Evolutionary conservation across 257 asterid species (phyloP), one percentile per base, ranked within the genome.

Genomic region (Scutellaria baicalensis): DNA sequence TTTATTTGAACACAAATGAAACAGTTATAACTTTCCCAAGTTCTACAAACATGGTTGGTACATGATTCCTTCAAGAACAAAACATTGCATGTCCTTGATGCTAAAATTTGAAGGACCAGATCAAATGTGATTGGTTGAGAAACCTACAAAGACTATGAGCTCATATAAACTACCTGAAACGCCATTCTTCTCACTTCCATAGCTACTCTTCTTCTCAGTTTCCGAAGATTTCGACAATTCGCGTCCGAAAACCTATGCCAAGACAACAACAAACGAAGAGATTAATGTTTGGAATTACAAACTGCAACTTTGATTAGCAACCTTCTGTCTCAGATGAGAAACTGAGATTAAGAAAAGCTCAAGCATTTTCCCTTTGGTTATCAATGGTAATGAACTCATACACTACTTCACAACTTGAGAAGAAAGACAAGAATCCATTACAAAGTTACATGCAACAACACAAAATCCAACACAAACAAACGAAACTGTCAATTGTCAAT

Each of bases 161-260:
- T 45, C 23, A 45, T 35, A 42, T 39, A 18, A 67, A 23, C 17
- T 68, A 86, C 97, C 94, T 71, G 87, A 43, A 56, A 63, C 18
- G 47, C 84, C 83, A 76, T 63, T 49, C 75, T 86, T 86, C 52
- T 84, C 52, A 77, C 45, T 81, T 84, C 71, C 80, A 33, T 81
- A 44, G 45, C 66, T 85, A 60, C 69, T 77, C 78, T 84, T 88
- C 84, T 77, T 79, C 73, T 74, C 83, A 31, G 59, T 59, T 35
- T 64, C 78, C 8, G 66, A 79, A 0, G 78, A 77, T 40, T 64
- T 82, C 61, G 56, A 12, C 3, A 78, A 59, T 20, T 76, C 92
- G 48, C 77, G 71, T 36, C 89, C 89, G 71, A 70, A 16, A 68
- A 54, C 87, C 96, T 89, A 66, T 68, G 74, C 39, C 16, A 7